phyloP scores from a whole-genome alignment of 1,284 basidiomycete species.

The Ganoderma multipileum region DNA sequence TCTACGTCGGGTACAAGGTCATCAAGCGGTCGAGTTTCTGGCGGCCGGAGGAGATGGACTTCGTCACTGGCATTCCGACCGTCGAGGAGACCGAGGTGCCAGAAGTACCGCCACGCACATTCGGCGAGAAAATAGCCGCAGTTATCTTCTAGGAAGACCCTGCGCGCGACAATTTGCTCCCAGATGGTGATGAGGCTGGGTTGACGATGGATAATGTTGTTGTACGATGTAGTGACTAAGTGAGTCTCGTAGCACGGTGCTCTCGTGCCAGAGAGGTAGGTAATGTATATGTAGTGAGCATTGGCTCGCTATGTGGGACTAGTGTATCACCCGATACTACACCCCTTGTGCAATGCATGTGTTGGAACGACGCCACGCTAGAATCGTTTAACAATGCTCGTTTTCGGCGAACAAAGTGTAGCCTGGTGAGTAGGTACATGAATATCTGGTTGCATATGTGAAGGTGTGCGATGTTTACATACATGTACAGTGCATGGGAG shows the following conservation, averaged over 20 bases:
- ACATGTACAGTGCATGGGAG: background rate
- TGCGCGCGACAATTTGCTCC: background rate
- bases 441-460: background rate
- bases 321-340: constrained; percentile 14
- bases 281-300: background rate
- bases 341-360: constrained; percentile 5
- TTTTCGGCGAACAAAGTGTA: background rate
- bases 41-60: constrained; percentile 64
- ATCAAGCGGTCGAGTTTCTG: constrained; percentile 59
- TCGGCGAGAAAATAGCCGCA: constrained; percentile 45
- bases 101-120: constrained; percentile 44
- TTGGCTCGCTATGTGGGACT: background rate
- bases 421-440: background rate
- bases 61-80: constrained; percentile 61
- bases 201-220: background rate
- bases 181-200: background rate
- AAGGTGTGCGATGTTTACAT: background rate
- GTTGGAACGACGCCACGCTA: background rate
- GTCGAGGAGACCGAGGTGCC: constrained; percentile 60
- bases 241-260: background rate
- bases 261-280: background rate
- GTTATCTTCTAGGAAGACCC: constrained; percentile 41
- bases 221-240: constrained; percentile 1
- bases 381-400: background rate
- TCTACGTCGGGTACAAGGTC: constrained; percentile 61